phyloP scores from a whole-genome alignment of 306 rosid genomes.

The Calophaca sinica region DNA sequence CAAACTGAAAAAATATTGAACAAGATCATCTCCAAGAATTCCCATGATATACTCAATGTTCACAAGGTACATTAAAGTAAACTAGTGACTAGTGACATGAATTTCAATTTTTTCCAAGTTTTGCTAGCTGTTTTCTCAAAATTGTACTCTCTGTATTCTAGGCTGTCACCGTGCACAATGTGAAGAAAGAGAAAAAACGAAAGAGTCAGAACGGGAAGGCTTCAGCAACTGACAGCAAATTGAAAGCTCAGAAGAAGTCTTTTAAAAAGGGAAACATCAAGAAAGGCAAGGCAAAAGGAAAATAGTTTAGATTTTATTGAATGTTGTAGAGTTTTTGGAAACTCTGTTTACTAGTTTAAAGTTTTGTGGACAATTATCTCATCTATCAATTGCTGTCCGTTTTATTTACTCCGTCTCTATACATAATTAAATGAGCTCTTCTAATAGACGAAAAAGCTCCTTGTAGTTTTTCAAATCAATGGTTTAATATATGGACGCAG shows the following conservation, averaged over 20 bases:
- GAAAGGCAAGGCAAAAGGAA: constrained; percentile 69
- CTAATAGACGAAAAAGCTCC: too few relatives aligned
- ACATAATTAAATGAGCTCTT: too few relatives aligned
- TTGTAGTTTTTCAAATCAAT: too few relatives aligned
- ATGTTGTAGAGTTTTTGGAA: constrained; percentile 34
- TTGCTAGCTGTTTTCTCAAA: neutral
- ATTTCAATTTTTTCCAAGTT: constrained; percentile 27
- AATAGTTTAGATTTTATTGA: constrained; percentile 36
- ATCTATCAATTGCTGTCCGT: neutral
- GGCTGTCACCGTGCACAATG: constrained; percentile 80
- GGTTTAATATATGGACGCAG: too few relatives aligned
- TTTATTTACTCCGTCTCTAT: too few relatives aligned
- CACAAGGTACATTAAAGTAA: constrained; percentile 62
- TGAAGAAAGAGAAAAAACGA: constrained; percentile 76
- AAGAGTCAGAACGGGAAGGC: constrained; percentile 54
- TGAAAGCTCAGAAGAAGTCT: constrained; percentile 70
- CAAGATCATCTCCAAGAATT: constrained; percentile 83
- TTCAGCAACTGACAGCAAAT: constrained; percentile 59
- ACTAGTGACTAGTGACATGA: constrained; percentile 1
- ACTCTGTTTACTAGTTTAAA: constrained; percentile 33
- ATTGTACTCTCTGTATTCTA: constrained; percentile 43
- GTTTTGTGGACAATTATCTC: constrained; percentile 44
- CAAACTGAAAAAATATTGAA: constrained; percentile 88
- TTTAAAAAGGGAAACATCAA: constrained; percentile 62
- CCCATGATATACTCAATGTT: constrained; percentile 81